Evolutionary conservation across 805 yeast species (phyloP).

Genomic region (Priceomyces castillae): DNA sequence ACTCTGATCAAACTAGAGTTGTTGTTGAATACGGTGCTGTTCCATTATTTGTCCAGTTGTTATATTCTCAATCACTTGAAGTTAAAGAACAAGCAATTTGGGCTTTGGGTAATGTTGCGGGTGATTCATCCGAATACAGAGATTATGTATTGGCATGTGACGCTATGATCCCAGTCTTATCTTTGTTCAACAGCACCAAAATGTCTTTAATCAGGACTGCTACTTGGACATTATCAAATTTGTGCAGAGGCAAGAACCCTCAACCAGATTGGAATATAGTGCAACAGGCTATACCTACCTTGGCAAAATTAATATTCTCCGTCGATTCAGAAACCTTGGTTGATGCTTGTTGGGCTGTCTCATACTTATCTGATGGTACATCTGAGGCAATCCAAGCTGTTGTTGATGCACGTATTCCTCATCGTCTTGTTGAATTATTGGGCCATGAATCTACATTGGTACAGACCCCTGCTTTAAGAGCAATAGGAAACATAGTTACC

Average conservation of each 20-base stretch:
- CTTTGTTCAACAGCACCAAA: conserved; percentile 74
- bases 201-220: conserved; percentile 94
- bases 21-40: conserved; percentile 95
- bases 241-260: conserved; percentile 95
- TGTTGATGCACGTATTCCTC: conserved; percentile 92
- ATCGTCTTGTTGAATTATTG: conserved; percentile 86
- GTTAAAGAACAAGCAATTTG: conserved; percentile 98
- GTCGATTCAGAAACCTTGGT: conserved; percentile 90
- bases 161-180: conserved; percentile 86
- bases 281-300: conserved; percentile 82
- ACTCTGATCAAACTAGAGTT: conserved; percentile 80
- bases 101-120: conserved; percentile 99
- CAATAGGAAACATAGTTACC: conserved; percentile 96
- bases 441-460: conserved; percentile 80
- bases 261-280: conserved; percentile 94
- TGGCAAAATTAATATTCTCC: conserved; percentile 87
- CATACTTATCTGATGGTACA: conserved; percentile 91
- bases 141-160: conserved; percentile 82
- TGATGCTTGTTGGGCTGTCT: conserved; percentile 99
- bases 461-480: conserved; percentile 96
- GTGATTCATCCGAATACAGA: conserved; percentile 88
- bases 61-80: conserved; percentile 78
- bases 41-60: conserved; percentile 80
- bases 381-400: conserved; percentile 94
- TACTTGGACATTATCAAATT: conserved; percentile 94